Conservation (phyloP, 2,329 filamentous ascomycete genomes). For the Monosporascus sp. region DNA sequence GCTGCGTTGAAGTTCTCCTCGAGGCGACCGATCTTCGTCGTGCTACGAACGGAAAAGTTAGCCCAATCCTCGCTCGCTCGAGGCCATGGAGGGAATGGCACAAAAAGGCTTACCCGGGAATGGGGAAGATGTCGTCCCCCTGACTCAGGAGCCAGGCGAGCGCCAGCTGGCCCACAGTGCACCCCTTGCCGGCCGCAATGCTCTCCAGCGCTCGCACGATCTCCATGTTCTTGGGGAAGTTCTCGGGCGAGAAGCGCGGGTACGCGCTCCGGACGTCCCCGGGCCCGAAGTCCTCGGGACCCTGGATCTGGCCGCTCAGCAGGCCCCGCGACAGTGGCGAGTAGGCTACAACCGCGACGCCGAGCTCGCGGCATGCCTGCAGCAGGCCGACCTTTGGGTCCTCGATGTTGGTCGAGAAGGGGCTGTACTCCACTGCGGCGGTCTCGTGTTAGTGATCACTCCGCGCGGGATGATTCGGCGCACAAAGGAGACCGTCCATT, state of each 20-base stretch:
- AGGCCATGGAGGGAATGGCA: neutral
- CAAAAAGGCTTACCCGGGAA: slow-evolving; percentile 11
- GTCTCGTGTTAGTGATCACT: neutral
- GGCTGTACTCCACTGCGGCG: slow-evolving; percentile 41
- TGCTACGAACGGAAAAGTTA: slow-evolving; percentile 3
- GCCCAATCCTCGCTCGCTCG: neutral
- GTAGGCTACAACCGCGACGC: slow-evolving; percentile 27
- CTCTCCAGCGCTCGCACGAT: slow-evolving; percentile 37
- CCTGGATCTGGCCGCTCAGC: slow-evolving; percentile 41
- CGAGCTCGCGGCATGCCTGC: slow-evolving; percentile 36
- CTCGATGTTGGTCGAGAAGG: slow-evolving; percentile 44
- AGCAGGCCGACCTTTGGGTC: slow-evolving; percentile 24
- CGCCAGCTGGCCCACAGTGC: slow-evolving; percentile 40
- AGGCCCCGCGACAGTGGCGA: slow-evolving; percentile 34
- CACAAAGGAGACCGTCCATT: too few relatives aligned
- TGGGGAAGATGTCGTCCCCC: slow-evolving; percentile 14
- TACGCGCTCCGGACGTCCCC: slow-evolving; percentile 31
- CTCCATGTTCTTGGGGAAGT: slow-evolving; percentile 42
- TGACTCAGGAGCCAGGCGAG: slow-evolving; percentile 39
- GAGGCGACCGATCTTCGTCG: slow-evolving; percentile 8
- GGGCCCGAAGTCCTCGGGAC: slow-evolving; percentile 35
- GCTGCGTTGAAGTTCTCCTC: slow-evolving; percentile 21
- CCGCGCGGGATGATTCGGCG: neutral
- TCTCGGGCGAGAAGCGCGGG: slow-evolving; percentile 31
- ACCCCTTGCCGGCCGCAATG: slow-evolving; percentile 37